Percentiles rank a stretch among this genome's conserved stretches.
Evolutionary conservation across 1,284 basidiomycete species (phyloP).

Genomic region (Marasmius oreades): DNA sequence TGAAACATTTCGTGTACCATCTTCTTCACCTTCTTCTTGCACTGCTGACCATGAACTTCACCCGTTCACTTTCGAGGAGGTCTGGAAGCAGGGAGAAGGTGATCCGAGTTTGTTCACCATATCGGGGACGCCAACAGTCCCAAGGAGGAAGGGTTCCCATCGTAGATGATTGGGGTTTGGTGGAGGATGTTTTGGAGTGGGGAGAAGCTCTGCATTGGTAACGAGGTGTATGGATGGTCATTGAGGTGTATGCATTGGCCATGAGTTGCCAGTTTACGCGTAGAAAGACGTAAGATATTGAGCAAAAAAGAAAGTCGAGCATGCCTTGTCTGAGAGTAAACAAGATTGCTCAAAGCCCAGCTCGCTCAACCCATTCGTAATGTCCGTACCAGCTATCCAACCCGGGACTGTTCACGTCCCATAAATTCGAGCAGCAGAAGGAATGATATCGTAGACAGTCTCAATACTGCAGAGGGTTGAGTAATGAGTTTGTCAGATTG

Average conservation of each 20-base stretch:
- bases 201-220: neutral
- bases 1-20: too few species aligned
- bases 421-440: neutral
- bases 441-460: neutral
- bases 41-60: too few species aligned
- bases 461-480: neutral
- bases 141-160: neutral
- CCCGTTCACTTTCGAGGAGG: too few species aligned
- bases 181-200: neutral
- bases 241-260: neutral
- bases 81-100: neutral
- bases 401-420: neutral
- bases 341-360: neutral
- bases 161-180: neutral
- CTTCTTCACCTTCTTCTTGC: too few species aligned
- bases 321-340: neutral
- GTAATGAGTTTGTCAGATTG: neutral
- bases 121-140: neutral
- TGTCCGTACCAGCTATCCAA: neutral
- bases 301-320: neutral
- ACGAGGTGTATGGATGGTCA: neutral
- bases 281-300: neutral
- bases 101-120: neutral
- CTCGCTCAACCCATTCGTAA: neutral
- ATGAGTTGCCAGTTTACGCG: neutral